Base-by-base conservation (phyloP, 176 grass and related monocot species). In the Ensete glaucum region DNA sequence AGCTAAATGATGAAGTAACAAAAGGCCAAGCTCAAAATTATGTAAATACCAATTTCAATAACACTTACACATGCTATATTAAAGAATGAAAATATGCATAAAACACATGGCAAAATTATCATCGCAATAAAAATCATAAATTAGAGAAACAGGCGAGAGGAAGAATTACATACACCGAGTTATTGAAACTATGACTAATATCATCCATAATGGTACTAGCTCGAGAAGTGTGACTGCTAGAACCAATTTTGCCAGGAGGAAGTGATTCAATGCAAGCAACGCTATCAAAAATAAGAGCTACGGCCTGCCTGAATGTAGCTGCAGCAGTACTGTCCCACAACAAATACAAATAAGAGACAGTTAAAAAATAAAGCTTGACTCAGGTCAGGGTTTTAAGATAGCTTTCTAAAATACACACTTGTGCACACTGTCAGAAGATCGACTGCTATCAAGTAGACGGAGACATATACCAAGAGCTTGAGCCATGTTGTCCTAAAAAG, bases 241-340 rank as follows among this genome's bases (percentile, higher is more conserved):
- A 68, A 84, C 83, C 83, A 85, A 75, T 75, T 91, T 93, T 98
- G 74, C 88, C 90, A n/a, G 82, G 76, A 50, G 90, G 94, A 85
- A 98, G 94, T 79, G 87, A 90, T 85, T 98, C 94, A 64, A 80
- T 75, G 67, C 43, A 73, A 74, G 86, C 73, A 85, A 93, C 94
- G 29, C 89, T 88, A 73, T 93, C 94, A 82, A 98, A 98, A 76
- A 93, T 85, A 64, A 98, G 76, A 53, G 94, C 94, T 77, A 93
- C 94, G 79, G 94, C 94, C 84, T 98, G 94, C 85, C 94, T 93
- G 83, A 98, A 93, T 73, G 94, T 98, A 82, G 94, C 94, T 85
- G 94, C 94, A 77, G 94, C 94, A 82, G 94, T 98, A 83, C 94
- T 98, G 80, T 77, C 82, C 64, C 67, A 87, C 71, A 77, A 58